Base-by-base conservation (phyloP, 2,329 filamentous ascomycete genomes). In the Truncatella angustata region DNA sequence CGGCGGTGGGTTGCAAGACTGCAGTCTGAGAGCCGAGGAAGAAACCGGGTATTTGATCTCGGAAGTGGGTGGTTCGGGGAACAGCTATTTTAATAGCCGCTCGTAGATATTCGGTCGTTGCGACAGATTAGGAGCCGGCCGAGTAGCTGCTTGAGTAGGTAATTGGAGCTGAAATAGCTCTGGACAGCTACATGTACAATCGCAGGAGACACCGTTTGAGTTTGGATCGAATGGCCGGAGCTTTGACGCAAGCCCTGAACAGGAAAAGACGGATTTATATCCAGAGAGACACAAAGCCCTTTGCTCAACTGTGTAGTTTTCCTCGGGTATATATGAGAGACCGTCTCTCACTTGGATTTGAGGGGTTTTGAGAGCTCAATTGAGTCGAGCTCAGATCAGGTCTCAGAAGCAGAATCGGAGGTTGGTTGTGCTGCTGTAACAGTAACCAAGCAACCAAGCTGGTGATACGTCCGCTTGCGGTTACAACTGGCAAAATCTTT, bases 21-120 rank as follows among this genome's bases (percentile, higher is more conserved):
- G 24, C 21, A 50, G 36, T 35, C 21, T 42, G 26, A 52, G 51
- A 56, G 54, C 58, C 54, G 56, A 61, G 56, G 54, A 52, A 53
- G 50, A 44, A 50, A 32, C 32, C 48, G 36, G 51, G 20, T 53
- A 45, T 39, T 46, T 53, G 40, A 46, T 50, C 40, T 40, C 46
- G 51, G 51, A 45, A 28, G 26, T 47, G 44, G 44, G 44, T 47
- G 26, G 26, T 47, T 47, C 20, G 11, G 32, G 14, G 47, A 21
- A 39, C 20, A 50, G 47, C 44, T 23, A 24, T 23, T 43, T 12
- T 4, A 30, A 46, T 47, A 52, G 44, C 18, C 26, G 20, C 10
- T 32, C 28, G 28, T 47, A 52, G 44, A 20, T 35, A 14, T 9
- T 32, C 28, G 28, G 28, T 32, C 28, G 28, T 14, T 9, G 28